Evolutionary conservation across 768 basidiomycete genomes (phyloP).

Genomic region (Russula sp.): DNA sequence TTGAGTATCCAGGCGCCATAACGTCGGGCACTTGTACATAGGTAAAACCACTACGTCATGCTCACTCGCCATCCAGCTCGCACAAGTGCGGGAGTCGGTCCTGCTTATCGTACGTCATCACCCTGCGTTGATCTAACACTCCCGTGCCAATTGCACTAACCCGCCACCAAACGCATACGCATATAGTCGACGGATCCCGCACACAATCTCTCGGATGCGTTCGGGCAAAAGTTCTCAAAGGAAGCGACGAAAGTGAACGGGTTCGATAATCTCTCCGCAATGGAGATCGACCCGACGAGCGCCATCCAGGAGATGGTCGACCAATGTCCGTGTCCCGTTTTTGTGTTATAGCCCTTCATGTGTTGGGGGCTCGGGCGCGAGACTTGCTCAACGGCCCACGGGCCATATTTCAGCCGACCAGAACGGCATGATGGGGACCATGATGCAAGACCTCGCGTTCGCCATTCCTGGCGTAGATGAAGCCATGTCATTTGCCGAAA

Average conservation of each 20-base stretch:
- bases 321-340: constrained; percentile 55
- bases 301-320: constrained; percentile 99
- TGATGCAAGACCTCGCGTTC: constrained; percentile 99
- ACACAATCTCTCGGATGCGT: constrained; percentile 97
- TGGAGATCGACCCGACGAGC: constrained; percentile 99
- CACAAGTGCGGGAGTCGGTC: constrained; percentile 87
- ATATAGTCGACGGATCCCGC: constrained; percentile 96
- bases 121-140: background rate
- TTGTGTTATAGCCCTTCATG: background rate
- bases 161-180: background rate
- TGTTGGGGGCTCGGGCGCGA: background rate
- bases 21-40: constrained; percentile 29
- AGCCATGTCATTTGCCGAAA: constrained; percentile 99
- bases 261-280: constrained; percentile 92
- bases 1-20: background rate
- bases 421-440: constrained; percentile 94
- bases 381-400: background rate
- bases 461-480: constrained; percentile 99
- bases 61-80: constrained; percentile 94
- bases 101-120: constrained; percentile 75
- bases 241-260: constrained; percentile 98
- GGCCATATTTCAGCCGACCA: constrained; percentile 55
- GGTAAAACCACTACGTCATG: constrained; percentile 99
- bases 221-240: constrained; percentile 98
- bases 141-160: background rate